A percentile compares a stretch with the other conserved stretches of the same genome.
phyloP scores from a whole-genome alignment of 805 yeast genomes.

The Cyberlindnera euphorbiae region DNA sequence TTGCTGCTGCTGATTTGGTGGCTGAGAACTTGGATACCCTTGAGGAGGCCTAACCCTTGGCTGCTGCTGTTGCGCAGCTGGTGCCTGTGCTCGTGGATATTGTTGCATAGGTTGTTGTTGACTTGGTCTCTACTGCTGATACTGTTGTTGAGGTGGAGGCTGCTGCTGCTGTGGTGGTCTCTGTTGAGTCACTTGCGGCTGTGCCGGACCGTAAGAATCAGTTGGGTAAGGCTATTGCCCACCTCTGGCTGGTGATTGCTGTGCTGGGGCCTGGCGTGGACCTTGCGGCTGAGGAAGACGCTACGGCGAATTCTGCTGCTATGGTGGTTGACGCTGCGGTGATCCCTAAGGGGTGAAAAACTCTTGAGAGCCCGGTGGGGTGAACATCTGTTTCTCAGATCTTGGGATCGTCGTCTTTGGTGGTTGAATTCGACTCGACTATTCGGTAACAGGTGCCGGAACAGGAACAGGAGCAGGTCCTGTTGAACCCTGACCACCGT shows the following conservation, averaged over 20 bases:
- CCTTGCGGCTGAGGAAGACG: conserved; percentile 4
- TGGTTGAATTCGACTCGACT: conserved; percentile 3
- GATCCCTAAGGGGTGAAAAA: conserved; percentile 7
- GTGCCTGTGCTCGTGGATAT: conserved; percentile 6
- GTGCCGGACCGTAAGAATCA: too few relatives aligned
- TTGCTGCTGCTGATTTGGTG: conserved; percentile 5
- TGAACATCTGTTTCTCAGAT: conserved; percentile 21
- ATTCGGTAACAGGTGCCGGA: background rate
- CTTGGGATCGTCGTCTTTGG: conserved; percentile 18
- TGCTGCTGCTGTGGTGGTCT: conserved; percentile 2
- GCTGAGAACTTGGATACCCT: conserved; percentile 1
- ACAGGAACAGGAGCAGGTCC: conserved; percentile 1
- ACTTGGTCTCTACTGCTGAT: conserved; percentile 4
- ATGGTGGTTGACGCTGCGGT: conserved; percentile 6
- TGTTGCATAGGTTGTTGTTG: conserved; percentile 1
- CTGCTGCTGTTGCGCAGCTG: conserved; percentile 5
- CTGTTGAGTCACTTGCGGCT: conserved; percentile 5
- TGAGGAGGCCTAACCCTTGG: conserved; percentile 3
- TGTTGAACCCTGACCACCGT: too few relatives aligned
- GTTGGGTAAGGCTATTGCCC: too few relatives aligned
- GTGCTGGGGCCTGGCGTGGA: too few relatives aligned
- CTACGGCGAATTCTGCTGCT: conserved; percentile 10
- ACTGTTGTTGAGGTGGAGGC: conserved; percentile 4
- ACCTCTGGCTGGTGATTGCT: too few relatives aligned
- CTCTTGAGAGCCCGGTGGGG: conserved; percentile 20